These are phyloP conservation scores for Trematosphaeria pertusa DNA, from an alignment of 2,329 filamentous ascomycete species.

Conservation along the genomic window DNA sequence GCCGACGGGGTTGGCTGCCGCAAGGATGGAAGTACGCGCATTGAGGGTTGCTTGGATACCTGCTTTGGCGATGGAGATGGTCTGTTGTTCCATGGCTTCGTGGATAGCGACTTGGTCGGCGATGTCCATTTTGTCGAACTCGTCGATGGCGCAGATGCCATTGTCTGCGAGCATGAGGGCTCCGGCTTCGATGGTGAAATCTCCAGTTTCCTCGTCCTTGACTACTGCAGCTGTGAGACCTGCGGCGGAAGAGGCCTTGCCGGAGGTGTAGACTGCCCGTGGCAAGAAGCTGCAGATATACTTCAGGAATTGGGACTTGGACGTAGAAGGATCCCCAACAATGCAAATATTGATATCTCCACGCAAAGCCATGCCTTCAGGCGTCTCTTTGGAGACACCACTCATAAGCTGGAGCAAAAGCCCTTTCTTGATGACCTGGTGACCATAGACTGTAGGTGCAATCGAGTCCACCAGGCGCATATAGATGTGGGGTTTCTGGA, in stretches of 20 bases:
- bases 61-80: slow-evolving; percentile 97
- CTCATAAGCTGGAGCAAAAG: slow-evolving; percentile 92
- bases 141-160: slow-evolving; percentile 96
- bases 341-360: slow-evolving; percentile 99
- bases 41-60: slow-evolving; percentile 98
- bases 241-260: slow-evolving; percentile 95
- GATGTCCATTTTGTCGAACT: slow-evolving; percentile 99
- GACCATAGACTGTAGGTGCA: slow-evolving; percentile 95
- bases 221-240: slow-evolving; percentile 97
- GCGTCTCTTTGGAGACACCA: slow-evolving; percentile 90
- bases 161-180: slow-evolving; percentile 97
- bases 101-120: slow-evolving; percentile 97
- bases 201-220: slow-evolving; percentile 97
- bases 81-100: slow-evolving; percentile 99
- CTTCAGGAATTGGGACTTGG: slow-evolving; percentile 97
- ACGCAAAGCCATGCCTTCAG: slow-evolving; percentile 93
- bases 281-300: slow-evolving; percentile 98
- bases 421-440: slow-evolving; percentile 97
- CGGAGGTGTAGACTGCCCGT: slow-evolving; percentile 94
- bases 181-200: slow-evolving; percentile 98
- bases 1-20: slow-evolving; percentile 93
- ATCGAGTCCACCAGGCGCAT: slow-evolving; percentile 90
- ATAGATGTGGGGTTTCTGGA: slow-evolving; percentile 96
- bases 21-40: slow-evolving; percentile 91
- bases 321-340: slow-evolving; percentile 95